Conservation (phyloP, 805 yeast genomes). For the Teunomyces gatunensis region DNA sequence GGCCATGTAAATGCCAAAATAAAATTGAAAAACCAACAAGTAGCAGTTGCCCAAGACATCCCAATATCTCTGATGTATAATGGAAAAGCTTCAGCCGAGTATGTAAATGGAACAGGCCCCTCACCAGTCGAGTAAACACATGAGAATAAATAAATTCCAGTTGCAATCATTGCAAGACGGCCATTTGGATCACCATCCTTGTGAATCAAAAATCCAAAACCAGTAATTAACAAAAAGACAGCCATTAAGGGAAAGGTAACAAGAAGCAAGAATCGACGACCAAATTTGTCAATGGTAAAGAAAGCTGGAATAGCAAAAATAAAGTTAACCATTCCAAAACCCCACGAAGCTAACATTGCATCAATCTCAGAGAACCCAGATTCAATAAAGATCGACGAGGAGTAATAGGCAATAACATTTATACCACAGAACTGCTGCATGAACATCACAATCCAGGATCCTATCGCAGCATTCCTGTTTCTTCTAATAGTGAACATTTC, state of each 20-base stretch:
- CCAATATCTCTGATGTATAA: constrained; percentile 77
- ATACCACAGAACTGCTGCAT: constrained; percentile 93
- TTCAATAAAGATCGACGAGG: constrained; percentile 69
- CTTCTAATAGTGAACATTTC: constrained; percentile 72
- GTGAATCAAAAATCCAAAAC: constrained; percentile 71
- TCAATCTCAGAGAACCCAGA: constrained; percentile 61
- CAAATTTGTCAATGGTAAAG: constrained; percentile 73
- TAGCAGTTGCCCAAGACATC: constrained; percentile 75
- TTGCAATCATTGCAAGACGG: constrained; percentile 63
- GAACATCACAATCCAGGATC: constrained; percentile 79
- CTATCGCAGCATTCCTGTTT: constrained; percentile 79
- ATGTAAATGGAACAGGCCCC: constrained; percentile 89
- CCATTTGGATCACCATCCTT: constrained; percentile 41
- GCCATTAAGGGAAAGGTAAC: constrained; percentile 64
- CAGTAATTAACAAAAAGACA: constrained; percentile 57
- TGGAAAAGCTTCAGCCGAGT: constrained; percentile 83
- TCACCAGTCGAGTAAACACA: constrained; percentile 79
- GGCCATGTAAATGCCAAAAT: constrained; percentile 79
- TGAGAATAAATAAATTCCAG: constrained; percentile 73
- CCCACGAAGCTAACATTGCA: constrained; percentile 79
- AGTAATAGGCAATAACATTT: constrained; percentile 83
- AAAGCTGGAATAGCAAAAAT: constrained; percentile 82
- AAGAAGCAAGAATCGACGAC: constrained; percentile 62
- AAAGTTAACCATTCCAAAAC: constrained; percentile 80
- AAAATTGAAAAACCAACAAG: constrained; percentile 73